Evolutionary conservation across 805 yeast genomes (phyloP), one percentile per base, ranked within the genome.

Genomic region (Kazachstania kunashirensis): DNA sequence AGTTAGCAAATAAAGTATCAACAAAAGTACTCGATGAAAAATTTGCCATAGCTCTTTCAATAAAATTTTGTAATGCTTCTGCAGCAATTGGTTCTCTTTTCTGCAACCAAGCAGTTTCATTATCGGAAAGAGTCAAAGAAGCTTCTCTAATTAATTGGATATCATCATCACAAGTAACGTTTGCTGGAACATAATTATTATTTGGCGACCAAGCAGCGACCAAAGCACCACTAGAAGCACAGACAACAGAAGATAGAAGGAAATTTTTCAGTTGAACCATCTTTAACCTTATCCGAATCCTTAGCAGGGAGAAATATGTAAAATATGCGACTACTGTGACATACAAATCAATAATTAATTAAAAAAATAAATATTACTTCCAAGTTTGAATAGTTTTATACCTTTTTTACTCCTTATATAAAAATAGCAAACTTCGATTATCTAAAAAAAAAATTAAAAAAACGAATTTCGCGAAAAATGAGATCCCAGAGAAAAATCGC

Each of bases 101-200:
- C 11, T 57, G 45, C 9, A 79, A 47, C 83, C 84, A 78, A 0
- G 48, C 63, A 0, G 36, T 23, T 49, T 78, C 86, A 9, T 55
- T 51, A 1, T 48, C 45, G 2, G 76, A 68, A 4, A 79, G 44
- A 1, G 33, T 30, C 3, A 55, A 48, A 27, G 49, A 46, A 3
- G 81, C 82, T 3, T 58, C 59, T 55, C 85, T 66, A 4, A 66
- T 52, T 4, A 66, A 46, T 4, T 53, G 45, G 4, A 40, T 29
- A 24, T 52, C 43, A 34, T 56, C 57, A 0, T 81, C 81, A 56
- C 84, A 77, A 1, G 65, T 57, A 3, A 75, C 69, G 12, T 59
- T 54, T 0, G 71, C 77, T 2, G 84, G 84, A 1, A 77, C 79
- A 43, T 78, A 78, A 1, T 71, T 65, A 37, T 70, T 66, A 0